phyloP scores from a whole-genome alignment of 2,329 filamentous ascomycete species.

The Chalaropsis thielavioides region DNA sequence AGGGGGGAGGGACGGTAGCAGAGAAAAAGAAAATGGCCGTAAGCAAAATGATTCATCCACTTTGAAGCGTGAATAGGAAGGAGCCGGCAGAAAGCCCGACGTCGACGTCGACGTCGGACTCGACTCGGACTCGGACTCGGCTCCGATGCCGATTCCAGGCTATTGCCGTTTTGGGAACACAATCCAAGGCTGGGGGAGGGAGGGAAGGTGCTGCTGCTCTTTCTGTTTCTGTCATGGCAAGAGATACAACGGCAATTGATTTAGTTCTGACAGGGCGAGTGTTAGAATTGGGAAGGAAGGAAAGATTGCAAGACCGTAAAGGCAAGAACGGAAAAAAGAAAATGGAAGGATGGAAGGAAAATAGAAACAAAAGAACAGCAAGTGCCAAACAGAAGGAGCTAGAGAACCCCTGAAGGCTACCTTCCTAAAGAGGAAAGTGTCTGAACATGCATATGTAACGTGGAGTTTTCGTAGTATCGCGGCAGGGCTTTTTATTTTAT shows the following conservation, averaged over 20 bases:
- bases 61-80: not conserved
- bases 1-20: not conserved
- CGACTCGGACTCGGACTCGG: not conserved
- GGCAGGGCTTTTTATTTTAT: not conserved
- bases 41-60: too few relatives aligned
- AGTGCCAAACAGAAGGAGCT: not conserved
- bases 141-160: not conserved
- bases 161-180: not conserved
- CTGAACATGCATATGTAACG: not conserved
- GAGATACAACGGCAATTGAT: too few relatives aligned
- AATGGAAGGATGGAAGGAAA: not conserved
- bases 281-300: not conserved
- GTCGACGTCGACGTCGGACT: too few relatives aligned
- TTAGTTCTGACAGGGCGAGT: not conserved
- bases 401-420: slow-evolving; percentile 1
- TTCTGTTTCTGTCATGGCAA: not conserved
- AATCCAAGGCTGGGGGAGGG: too few relatives aligned
- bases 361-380: not conserved
- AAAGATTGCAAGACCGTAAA: not conserved
- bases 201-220: too few relatives aligned
- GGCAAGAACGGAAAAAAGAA: not conserved
- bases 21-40: not conserved
- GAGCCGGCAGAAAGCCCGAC: not conserved
- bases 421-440: not conserved
- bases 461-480: not conserved